Percentiles rank a stretch among this genome's conserved stretches.
These are phyloP conservation scores for Starmerella tilneyi DNA, from an alignment of 805 yeast genomes.

Conservation along the genomic window DNA sequence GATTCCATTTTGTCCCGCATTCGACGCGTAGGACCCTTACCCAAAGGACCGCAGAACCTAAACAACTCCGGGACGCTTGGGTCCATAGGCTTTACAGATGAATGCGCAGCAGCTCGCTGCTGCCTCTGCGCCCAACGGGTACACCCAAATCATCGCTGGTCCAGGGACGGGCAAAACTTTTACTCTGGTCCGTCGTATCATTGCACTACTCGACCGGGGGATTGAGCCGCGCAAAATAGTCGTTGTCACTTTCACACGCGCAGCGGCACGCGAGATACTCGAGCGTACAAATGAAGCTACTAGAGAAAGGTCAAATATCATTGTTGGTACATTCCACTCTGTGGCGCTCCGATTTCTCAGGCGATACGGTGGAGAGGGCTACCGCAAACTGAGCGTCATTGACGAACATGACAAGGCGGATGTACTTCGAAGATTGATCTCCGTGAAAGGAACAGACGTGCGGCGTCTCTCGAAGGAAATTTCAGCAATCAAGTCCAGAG, in stretches of 20 bases:
- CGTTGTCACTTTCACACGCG: conserved; percentile 86
- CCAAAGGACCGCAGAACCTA: too few relatives aligned
- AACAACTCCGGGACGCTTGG: background rate
- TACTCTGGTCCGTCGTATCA: conserved; percentile 70
- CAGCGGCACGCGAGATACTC: conserved; percentile 79
- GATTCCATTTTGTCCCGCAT: too few relatives aligned
- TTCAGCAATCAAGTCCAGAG: background rate
- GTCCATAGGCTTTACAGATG: too few relatives aligned
- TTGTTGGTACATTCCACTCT: conserved; percentile 86
- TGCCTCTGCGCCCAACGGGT: conserved; percentile 36
- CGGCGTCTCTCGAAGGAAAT: conserved; percentile 30
- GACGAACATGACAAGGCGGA: conserved; percentile 53
- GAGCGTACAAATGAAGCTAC: conserved; percentile 41
- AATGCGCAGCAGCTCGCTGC: conserved; percentile 40
- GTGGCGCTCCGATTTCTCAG: conserved; percentile 56
- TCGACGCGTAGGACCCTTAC: too few relatives aligned
- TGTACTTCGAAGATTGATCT: conserved; percentile 28
- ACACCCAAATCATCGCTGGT: conserved; percentile 49
- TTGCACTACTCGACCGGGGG: conserved; percentile 46
- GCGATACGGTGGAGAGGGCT: conserved; percentile 38
- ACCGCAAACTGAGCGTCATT: conserved; percentile 45
- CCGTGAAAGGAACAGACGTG: background rate
- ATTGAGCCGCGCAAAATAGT: conserved; percentile 55
- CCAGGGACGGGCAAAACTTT: conserved; percentile 75
- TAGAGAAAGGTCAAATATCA: conserved; percentile 33